Evolutionary conservation across 805 yeast genomes (phyloP), one percentile per base, ranked within the genome.

Genomic region (Suhomyces pyralidae): DNA sequence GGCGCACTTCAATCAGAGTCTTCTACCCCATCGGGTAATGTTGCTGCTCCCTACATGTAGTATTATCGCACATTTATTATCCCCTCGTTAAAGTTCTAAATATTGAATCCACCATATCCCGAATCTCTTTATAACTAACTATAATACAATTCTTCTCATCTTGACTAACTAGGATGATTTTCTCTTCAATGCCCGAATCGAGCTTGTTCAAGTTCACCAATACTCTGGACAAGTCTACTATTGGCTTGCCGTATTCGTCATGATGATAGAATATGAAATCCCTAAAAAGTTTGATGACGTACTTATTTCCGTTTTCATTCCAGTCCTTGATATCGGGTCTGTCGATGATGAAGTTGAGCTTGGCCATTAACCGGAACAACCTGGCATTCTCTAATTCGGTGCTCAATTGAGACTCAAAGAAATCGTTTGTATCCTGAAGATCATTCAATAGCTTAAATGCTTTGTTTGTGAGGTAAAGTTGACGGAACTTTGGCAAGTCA

Each of bases 161-260:
- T 9, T 86, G 81, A 32, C 94, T 85, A 0, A 90, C 90, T 49
- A 94, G 77, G 65, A 92, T 73, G 14, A 94, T 70, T 58, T 82
- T 84, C 69, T 94, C 99, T 49, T 89, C 91, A 32, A 86, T 79
- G 1, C 97, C 98, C 5, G 93, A 96, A 65, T 94, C 99, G 58
- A 94, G 74, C 69, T 93, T 94, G 70, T 93, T 93, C 62, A 94
- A 73, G 61, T 87, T 82, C 48, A 82, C 76, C 55, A 94, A 72
- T 5, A 91, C 92, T 66, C 90, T 90, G 0, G 91, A 85, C 60
- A 94, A 74, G 68, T 94, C 97, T 52, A 90, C 72, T 1, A 84
- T 81, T 2, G 96, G 91, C 60, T 80, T 79, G 12, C 97, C 97
- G 22, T 69, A 68, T 49, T 86, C 92, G 66, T 90, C 91, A 38